Conservation (phyloP, 2,329 filamentous ascomycete species). For the Fusarium concolor region DNA sequence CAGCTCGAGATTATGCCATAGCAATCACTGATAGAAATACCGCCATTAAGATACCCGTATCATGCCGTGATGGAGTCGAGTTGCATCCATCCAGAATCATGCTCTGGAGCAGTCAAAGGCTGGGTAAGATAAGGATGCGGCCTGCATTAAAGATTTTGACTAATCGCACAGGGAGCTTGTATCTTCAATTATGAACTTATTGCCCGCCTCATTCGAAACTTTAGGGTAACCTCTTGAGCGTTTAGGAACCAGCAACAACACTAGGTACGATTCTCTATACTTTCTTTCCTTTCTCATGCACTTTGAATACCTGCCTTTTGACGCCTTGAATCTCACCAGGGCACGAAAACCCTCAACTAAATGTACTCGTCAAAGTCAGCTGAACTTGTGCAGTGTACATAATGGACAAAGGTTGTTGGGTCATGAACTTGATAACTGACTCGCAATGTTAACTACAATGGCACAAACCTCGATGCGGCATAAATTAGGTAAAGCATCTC, state of each 20-base stretch:
- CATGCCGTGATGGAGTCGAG: too few relatives aligned
- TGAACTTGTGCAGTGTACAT: too few relatives aligned
- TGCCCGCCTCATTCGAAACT: background rate
- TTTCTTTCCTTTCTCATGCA: too few relatives aligned
- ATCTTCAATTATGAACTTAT: slow-evolving; percentile 1
- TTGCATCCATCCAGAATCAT: background rate
- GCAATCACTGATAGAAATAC: too few relatives aligned
- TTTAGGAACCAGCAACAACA: background rate
- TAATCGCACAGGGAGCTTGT: background rate
- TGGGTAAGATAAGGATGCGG: too few relatives aligned
- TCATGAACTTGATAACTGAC: background rate
- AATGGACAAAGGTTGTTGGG: too few relatives aligned
- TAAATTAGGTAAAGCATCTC: background rate
- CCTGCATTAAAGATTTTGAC: background rate
- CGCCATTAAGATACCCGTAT: too few relatives aligned
- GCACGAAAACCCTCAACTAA: too few relatives aligned
- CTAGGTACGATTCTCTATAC: background rate
- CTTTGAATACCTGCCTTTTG: too few relatives aligned
- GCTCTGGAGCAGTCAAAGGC: too few relatives aligned
- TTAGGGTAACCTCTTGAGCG: slow-evolving; percentile 5
- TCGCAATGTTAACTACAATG: background rate
- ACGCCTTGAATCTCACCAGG: too few relatives aligned
- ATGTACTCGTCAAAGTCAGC: too few relatives aligned
- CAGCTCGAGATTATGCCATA: background rate
- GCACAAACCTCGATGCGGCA: background rate